phyloP scores from a whole-genome alignment of 208 protist genomes.

The Porcisia deanei region DNA sequence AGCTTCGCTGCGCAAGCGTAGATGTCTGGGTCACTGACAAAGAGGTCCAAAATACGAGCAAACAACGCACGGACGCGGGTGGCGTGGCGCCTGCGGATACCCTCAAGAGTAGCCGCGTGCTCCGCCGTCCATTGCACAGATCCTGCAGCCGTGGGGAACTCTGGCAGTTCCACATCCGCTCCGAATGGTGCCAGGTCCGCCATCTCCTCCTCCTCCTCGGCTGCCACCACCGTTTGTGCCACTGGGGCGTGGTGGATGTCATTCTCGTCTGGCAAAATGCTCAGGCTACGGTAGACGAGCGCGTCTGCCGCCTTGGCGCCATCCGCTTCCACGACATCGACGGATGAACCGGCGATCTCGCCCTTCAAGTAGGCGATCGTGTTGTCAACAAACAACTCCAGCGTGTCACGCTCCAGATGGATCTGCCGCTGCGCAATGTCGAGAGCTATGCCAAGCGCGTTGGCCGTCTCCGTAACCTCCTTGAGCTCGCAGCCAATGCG shows the following conservation, averaged over 20 bases:
- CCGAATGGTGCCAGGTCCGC: conserved; percentile 36
- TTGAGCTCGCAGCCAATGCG: conserved; percentile 82
- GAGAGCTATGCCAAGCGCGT: conserved; percentile 77
- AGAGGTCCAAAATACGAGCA: conserved; percentile 58
- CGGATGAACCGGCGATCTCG: conserved; percentile 56
- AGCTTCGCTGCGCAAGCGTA: conserved; percentile 76
- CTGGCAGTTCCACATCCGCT: conserved; percentile 31
- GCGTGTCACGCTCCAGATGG: conserved; percentile 54
- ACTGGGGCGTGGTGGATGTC: conserved; percentile 43
- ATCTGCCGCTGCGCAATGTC: conserved; percentile 78
- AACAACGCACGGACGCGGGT: conserved; percentile 77
- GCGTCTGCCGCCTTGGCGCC: conserved; percentile 25
- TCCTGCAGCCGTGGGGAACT: not conserved
- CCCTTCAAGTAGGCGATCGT: conserved; percentile 82
- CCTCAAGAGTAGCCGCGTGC: conserved; percentile 10
- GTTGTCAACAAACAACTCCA: conserved; percentile 78
- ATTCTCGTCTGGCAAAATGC: conserved; percentile 20
- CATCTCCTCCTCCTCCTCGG: conserved; percentile 26
- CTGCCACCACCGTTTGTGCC: conserved; percentile 11
- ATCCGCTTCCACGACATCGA: conserved; percentile 24
- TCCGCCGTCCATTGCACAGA: conserved; percentile 9
- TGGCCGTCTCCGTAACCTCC: conserved; percentile 85
- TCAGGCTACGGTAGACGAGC: conserved; percentile 37
- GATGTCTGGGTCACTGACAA: conserved; percentile 84
- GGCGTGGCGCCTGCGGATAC: conserved; percentile 60